These are phyloP conservation scores for Rhodotorula sp. DNA, from an alignment of 1,284 basidiomycete genomes.

Conservation along the genomic window DNA sequence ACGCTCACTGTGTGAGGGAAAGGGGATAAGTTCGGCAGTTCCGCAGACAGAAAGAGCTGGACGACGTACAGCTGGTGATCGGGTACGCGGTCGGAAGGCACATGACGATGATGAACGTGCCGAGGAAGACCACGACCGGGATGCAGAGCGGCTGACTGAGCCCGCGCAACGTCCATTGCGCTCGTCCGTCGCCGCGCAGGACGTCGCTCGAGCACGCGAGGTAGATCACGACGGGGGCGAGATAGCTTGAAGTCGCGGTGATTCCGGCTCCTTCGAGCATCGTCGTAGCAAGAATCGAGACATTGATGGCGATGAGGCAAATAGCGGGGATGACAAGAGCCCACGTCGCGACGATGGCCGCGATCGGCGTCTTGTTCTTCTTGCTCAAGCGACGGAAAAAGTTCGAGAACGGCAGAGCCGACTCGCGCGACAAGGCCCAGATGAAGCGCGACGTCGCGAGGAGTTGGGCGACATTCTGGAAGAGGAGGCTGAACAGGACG, in stretches of 20 bases:
- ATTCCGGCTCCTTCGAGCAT: conserved; percentile 43
- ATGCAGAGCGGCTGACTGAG: conserved; percentile 31
- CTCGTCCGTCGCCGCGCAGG: conserved; percentile 41
- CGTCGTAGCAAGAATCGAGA: conserved; percentile 39
- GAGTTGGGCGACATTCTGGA: conserved; percentile 44
- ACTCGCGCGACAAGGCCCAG: conserved; percentile 44
- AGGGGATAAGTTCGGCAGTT: too few relatives aligned
- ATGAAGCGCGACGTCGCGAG: conserved; percentile 43
- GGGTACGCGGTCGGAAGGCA: conserved; percentile 43
- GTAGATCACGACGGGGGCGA: conserved; percentile 38
- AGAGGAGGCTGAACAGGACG: conserved; percentile 40
- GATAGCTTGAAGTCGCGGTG: conserved; percentile 33
- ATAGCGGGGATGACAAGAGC: conserved; percentile 33
- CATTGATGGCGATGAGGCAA: conserved; percentile 38
- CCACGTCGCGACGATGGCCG: conserved; percentile 42
- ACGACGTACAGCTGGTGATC: conserved; percentile 34
- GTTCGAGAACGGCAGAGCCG: conserved; percentile 42
- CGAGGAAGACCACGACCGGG: conserved; percentile 24
- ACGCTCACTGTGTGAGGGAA: conserved; percentile 24
- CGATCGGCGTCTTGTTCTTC: conserved; percentile 31
- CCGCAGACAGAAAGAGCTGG: background rate
- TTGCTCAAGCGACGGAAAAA: conserved; percentile 38
- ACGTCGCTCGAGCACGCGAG: conserved; percentile 37
- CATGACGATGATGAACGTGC: conserved; percentile 39
- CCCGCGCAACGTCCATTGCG: conserved; percentile 40